phyloP scores from a whole-genome alignment of 345 rosid genomes.

The Boechera stricta region DNA sequence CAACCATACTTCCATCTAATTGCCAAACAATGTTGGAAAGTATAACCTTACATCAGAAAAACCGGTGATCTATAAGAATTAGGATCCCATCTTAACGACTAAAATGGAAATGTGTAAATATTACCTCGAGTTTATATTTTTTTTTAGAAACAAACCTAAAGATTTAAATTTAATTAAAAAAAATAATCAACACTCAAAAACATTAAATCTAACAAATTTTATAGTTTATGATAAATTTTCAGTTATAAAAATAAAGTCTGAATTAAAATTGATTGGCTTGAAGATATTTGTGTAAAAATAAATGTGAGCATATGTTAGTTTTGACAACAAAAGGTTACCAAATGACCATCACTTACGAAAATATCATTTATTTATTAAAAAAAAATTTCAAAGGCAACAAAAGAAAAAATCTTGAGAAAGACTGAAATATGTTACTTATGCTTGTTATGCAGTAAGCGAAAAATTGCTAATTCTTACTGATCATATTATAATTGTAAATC shows the following conservation, averaged over 20 bases:
- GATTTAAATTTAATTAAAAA: not conserved
- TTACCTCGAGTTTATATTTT: not conserved
- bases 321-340: too few species aligned
- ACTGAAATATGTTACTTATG: not conserved
- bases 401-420: not conserved
- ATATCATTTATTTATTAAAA: too few species aligned
- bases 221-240: not conserved
- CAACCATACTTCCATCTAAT: slow-evolving; percentile 23
- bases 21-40: slow-evolving; percentile 37
- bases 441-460: not conserved
- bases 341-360: not conserved
- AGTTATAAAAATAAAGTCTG: not conserved
- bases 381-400: not conserved
- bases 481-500: not conserved
- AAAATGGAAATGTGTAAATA: not conserved
- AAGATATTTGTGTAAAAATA: not conserved
- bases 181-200: not conserved
- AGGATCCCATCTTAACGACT: slow-evolving; percentile 22
- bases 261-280: not conserved
- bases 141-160: not conserved
- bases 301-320: not conserved
- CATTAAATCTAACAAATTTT: not conserved
- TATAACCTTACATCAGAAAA: slow-evolving; percentile 3
- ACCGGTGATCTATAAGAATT: slow-evolving; percentile 28
- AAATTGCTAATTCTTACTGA: not conserved